A percentile compares a stretch with the other conserved stretches of the same genome.
phyloP scores from a whole-genome alignment of 2,329 filamentous ascomycete species.

The Thyridium curvatum region DNA sequence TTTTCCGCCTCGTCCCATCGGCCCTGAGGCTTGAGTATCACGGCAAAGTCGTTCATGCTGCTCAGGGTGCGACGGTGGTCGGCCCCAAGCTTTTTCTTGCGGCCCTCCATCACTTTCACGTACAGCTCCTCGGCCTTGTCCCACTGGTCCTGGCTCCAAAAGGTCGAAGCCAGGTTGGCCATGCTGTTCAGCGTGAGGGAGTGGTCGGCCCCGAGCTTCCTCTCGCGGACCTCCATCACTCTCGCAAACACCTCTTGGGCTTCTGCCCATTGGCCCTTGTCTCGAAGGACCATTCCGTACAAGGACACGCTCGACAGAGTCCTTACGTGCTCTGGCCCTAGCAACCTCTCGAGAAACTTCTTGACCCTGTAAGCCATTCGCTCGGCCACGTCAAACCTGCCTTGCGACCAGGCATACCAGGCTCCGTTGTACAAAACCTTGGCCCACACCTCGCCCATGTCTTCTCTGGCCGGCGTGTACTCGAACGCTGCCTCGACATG shows the following conservation, averaged over 20 bases:
- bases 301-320: no score
- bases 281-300: not conserved
- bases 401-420: not conserved
- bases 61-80: no score
- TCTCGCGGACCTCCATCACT: not conserved
- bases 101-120: no score
- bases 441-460: not conserved
- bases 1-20: no score
- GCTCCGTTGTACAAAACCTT: not conserved
- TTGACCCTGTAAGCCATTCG: no score
- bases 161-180: no score
- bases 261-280: not conserved
- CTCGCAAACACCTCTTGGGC: not conserved
- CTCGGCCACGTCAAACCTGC: no score
- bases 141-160: no score
- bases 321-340: not conserved
- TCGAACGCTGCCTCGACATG: conserved; percentile 14
- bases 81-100: no score
- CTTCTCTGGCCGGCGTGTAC: conserved; percentile 3
- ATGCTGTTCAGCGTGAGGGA: not conserved
- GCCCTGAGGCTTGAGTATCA: no score
- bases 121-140: no score
- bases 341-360: not conserved
- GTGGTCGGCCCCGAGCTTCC: conserved; percentile 1
- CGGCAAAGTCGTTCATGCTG: no score